These are phyloP conservation scores for Castanea sativa DNA, from an alignment of 306 rosid genomes.

Conservation along the genomic window DNA sequence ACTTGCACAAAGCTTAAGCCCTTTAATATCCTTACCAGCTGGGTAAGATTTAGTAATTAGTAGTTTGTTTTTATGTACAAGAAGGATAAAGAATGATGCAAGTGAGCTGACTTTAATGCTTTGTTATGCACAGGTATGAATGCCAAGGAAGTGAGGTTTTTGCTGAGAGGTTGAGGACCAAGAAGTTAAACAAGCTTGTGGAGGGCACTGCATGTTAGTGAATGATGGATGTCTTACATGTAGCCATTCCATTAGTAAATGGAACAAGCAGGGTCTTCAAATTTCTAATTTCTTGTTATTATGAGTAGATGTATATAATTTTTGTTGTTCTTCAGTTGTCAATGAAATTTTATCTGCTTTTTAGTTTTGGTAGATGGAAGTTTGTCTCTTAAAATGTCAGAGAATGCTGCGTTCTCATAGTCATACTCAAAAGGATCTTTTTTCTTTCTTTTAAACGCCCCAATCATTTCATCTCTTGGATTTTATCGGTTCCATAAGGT, in stretches of 20 bases:
- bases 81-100: neutral
- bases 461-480: too few species aligned
- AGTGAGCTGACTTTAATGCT: neutral
- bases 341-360: neutral
- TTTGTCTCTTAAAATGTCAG: neutral
- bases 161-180: slow-evolving; percentile 31
- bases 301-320: neutral
- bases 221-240: neutral
- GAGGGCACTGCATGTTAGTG: slow-evolving; percentile 13
- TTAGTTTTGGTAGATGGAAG: neutral
- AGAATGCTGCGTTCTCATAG: too few species aligned
- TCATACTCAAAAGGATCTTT: too few species aligned
- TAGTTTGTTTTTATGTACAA: neutral
- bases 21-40: slow-evolving; percentile 42
- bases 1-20: slow-evolving; percentile 38
- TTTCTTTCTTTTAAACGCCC: too few species aligned
- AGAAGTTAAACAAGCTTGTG: slow-evolving; percentile 25
- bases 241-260: neutral
- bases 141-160: slow-evolving; percentile 29
- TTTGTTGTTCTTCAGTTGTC: too few species aligned
- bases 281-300: neutral
- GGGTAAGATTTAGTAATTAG: slow-evolving; percentile 15
- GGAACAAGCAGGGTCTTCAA: neutral
- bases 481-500: too few species aligned
- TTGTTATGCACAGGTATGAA: slow-evolving; percentile 26